Conservation (phyloP, 495 filamentous ascomycete species). For the Penicillium atrosanguineum region DNA sequence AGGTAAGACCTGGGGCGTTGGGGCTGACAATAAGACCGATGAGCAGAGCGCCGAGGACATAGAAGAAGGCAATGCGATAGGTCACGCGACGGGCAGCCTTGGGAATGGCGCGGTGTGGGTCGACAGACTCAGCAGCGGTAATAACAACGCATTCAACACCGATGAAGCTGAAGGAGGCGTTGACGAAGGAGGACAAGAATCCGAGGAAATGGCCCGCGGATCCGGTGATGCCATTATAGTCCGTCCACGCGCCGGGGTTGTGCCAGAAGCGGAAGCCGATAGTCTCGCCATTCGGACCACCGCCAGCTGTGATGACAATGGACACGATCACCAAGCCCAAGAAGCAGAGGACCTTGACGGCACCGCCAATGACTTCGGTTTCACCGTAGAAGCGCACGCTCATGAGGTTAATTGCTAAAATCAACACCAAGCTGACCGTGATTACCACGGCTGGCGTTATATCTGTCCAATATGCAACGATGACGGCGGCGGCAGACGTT, state of each 20-base stretch:
- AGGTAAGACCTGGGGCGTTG: constrained; percentile 53
- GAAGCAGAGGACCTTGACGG: constrained; percentile 74
- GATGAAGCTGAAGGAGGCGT: constrained; percentile 52
- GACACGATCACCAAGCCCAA: constrained; percentile 64
- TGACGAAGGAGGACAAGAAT: constrained; percentile 45
- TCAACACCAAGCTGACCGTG: constrained; percentile 64
- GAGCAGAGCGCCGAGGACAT: constrained; percentile 55
- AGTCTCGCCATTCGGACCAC: constrained; percentile 56
- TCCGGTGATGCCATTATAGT: constrained; percentile 34
- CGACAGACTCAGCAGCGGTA: constrained; percentile 78
- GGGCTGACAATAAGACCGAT: constrained; percentile 51
- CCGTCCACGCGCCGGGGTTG: constrained; percentile 41
- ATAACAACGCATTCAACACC: constrained; percentile 72
- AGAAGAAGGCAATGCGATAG: constrained; percentile 84
- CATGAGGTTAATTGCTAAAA: constrained; percentile 66
- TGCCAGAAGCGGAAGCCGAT: constrained; percentile 73
- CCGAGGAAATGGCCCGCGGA: constrained; percentile 42
- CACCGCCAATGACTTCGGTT: constrained; percentile 69
- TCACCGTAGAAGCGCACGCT: constrained; percentile 70
- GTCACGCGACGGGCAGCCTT: constrained; percentile 80
- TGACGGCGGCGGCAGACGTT: constrained; percentile 66
- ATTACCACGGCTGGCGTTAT: constrained; percentile 61
- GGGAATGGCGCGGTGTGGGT: constrained; percentile 74
- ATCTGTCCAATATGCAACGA: constrained; percentile 68
- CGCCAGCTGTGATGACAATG: constrained; percentile 69